A percentile compares a stretch with the other conserved stretches of the same genome.
These are phyloP conservation scores for Paramecium tetraurelia DNA, from an alignment of 73 alveolate species.

Conservation along the genomic window DNA sequence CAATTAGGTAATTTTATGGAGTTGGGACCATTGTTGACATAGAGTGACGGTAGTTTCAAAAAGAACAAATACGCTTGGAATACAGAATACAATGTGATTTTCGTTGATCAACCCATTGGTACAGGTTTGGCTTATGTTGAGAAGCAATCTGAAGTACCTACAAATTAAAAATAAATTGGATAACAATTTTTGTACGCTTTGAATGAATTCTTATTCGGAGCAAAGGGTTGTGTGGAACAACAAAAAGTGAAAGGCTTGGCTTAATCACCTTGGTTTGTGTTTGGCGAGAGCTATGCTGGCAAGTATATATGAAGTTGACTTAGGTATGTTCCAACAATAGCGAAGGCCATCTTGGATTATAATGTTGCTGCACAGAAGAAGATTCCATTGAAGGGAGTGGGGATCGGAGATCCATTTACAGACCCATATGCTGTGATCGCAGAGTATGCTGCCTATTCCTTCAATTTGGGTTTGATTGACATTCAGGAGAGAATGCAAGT, in stretches of 20 bases:
- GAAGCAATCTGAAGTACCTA: conserved; percentile 43
- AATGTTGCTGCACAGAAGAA: neutral
- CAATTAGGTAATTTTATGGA: conserved; percentile 56
- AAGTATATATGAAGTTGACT: neutral
- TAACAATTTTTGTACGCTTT: conserved; percentile 37
- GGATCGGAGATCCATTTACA: conserved; percentile 60
- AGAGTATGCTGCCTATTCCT: conserved; percentile 44
- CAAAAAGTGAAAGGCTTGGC: neutral
- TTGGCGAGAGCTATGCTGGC: conserved; percentile 64
- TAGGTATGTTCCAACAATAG: conserved; percentile 48
- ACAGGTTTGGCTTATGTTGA: conserved; percentile 58
- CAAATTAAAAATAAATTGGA: conserved; percentile 41
- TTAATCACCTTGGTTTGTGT: conserved; percentile 48
- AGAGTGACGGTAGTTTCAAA: neutral
- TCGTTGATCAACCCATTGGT: conserved; percentile 59
- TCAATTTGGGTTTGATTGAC: conserved; percentile 40
- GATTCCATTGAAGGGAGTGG: conserved; percentile 38
- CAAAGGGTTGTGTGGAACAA: conserved; percentile 18
- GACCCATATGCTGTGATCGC: conserved; percentile 47
- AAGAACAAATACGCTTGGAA: conserved; percentile 40
- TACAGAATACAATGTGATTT: conserved; percentile 42
- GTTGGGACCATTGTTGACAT: conserved; percentile 33
- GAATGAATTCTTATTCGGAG: neutral
- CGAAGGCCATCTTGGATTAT: conserved; percentile 10
- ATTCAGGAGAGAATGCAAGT: conserved; percentile 1